Evolutionary conservation across 768 basidiomycete genomes (phyloP).

Genomic region (Podaxis carcinomalis): DNA sequence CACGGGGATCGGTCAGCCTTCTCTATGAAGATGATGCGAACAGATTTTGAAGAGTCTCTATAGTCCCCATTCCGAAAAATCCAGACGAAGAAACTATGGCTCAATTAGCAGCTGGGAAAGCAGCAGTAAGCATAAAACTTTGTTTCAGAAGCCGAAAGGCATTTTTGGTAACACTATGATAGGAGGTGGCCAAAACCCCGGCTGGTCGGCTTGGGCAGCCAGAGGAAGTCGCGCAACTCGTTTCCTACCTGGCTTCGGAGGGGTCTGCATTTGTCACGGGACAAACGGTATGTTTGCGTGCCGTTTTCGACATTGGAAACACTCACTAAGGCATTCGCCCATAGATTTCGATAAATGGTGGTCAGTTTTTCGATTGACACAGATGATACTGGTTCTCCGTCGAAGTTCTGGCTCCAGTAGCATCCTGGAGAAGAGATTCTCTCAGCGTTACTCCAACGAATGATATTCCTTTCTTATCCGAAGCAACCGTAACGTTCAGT

Average conservation of each 20-base stretch:
- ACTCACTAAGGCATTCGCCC: neutral
- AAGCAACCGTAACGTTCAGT: too few relatives aligned
- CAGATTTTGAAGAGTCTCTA: neutral
- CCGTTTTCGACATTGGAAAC: neutral
- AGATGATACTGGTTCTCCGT: too few relatives aligned
- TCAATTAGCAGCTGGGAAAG: neutral
- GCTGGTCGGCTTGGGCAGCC: neutral
- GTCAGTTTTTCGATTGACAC: neutral
- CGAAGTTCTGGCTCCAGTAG: too few relatives aligned
- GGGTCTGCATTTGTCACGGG: conserved; percentile 17
- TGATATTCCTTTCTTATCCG: too few relatives aligned
- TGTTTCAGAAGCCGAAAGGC: neutral
- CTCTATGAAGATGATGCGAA: neutral
- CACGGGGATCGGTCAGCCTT: neutral
- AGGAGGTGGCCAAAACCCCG: neutral
- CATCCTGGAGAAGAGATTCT: too few relatives aligned
- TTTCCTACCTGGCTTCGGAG: conserved; percentile 19
- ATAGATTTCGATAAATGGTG: conserved; percentile 6
- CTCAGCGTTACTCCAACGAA: too few relatives aligned
- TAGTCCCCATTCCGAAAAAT: neutral
- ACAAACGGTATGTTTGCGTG: neutral
- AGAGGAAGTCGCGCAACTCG: conserved; percentile 16
- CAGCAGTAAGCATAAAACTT: neutral
- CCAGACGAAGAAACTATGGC: neutral
- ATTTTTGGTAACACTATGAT: neutral